Base-by-base conservation (phyloP, 768 basidiomycete species). In the Ramaria sp. region DNA sequence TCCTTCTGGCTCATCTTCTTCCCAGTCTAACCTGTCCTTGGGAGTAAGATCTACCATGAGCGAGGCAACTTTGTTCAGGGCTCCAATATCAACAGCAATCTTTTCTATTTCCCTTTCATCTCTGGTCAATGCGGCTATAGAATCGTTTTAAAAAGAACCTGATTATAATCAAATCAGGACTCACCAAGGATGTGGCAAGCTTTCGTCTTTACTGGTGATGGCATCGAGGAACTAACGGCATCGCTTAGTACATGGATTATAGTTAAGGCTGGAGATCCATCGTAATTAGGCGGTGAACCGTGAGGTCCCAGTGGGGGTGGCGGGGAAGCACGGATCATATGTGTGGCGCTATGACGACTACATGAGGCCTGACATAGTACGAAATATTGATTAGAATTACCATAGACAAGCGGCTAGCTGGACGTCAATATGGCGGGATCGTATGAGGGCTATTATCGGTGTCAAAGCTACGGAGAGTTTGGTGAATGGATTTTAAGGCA, bases 131-230 rank as follows among this genome's bases (percentile, higher is more conserved):
- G 64, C 81, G 66, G 67, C 84, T 73, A 34, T 30, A 52, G 24
- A 49, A 49, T 31, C 86, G 81, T 55, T 15, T 34, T 2, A 46
- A 0, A 15, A 27, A 10, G 19, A 57, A 22, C 47, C 49, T 10
- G 9, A 1, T 37, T 38, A 50, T 34, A 51, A 38, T 57, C 48
- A 30, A n/a, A 31, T 37, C 9, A 31, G 45, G 33, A 41, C 11
- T 13, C 58, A 91, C 88, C 82, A 0, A 95, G 69, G 15, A 85
- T 78, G 64, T 86, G 88, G 65, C 89, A 91, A 0, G 88, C 84
- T 65, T 78, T 84, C 1, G 80, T 81, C 34, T 79, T 75, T 17
- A 68, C 76, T 3, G 72, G 66, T 22, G 69, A 64, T 50, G 82
- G 78, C 6, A 66, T 61, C 1, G 73, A 64, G 1, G 74, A 72